These are phyloP conservation scores for Fusarium praegraminearum DNA, from an alignment of 2,329 filamentous ascomycete genomes.

Conservation along the genomic window DNA sequence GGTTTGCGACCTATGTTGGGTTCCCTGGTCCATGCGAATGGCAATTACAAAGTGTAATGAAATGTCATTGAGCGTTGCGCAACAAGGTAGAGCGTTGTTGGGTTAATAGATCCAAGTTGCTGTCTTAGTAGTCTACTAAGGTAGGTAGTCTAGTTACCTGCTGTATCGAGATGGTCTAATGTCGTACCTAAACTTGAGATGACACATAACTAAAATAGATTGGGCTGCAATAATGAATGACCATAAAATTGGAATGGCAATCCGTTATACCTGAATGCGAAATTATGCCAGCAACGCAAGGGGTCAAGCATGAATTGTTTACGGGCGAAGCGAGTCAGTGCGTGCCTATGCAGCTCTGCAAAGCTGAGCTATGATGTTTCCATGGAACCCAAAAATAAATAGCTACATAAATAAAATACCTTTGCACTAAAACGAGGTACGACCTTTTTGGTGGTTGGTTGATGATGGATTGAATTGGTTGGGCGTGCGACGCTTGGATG, in stretches of 20 bases:
- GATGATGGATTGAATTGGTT: neutral
- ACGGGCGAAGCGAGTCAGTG: conserved; percentile 25
- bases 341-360: neutral
- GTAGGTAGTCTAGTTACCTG: neutral
- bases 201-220: conserved; percentile 3
- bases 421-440: conserved; percentile 10
- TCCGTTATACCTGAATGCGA: conserved; percentile 25
- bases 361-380: conserved; percentile 6
- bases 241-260: neutral
- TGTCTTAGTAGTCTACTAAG: neutral
- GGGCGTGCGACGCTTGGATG: conserved; percentile 9
- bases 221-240: neutral
- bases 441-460: conserved; percentile 3
- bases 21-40: neutral
- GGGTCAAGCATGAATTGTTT: conserved; percentile 8
- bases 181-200: neutral
- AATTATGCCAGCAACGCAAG: conserved; percentile 23
- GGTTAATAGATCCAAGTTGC: conserved; percentile 7
- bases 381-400: neutral
- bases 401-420: neutral
- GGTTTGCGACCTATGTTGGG: neutral
- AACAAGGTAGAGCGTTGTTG: conserved; percentile 28
- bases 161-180: neutral
- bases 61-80: neutral
- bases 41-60: conserved; percentile 5